Base-by-base conservation (phyloP, 805 yeast genomes). In the Hermanozyma aechmeae region DNA sequence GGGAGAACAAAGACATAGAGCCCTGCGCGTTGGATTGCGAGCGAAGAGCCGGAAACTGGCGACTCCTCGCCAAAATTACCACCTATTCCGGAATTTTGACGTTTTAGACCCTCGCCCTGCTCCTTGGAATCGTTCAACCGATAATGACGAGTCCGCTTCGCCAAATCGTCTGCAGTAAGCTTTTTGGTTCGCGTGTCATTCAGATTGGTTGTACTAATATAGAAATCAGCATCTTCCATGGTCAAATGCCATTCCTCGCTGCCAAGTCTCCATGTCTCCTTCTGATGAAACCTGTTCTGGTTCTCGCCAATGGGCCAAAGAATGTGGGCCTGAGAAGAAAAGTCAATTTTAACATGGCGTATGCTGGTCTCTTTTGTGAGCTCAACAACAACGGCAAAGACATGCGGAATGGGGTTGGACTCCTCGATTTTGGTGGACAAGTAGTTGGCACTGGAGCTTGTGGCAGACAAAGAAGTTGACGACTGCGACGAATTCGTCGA, bases 1-100 rank as follows among this genome's bases (percentile, higher is more conserved):
- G 92, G 89, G 5, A 80, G 48, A 13, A 77, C 48, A 43, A 78
- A 81, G 2, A 80, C 68, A 44, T 81, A 81, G 39, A 76, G 70
- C 14, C 93, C 93, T 1, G 87, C 73, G n/a, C n/a, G n/a, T n/a
- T n/a, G n/a, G n/a, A n/a, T n/a, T n/a, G n/a, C n/a, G n/a, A n/a
- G n/a, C n/a, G n/a, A n/a, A n/a, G n/a, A n/a, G n/a, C n/a, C n/a
- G 12, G 23, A 7, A 11, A 11, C 23, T 6, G 5, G n/a, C n/a
- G n/a, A 7, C 23, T 21, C 12, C 9, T 17, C 9, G 20, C 9
- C 20, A 17, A 17, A 17, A n/a, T n/a, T n/a, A n/a, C n/a, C n/a
- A n/a, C n/a, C n/a, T n/a, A n/a, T n/a, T n/a, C n/a, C n/a, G n/a
- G n/a, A n/a, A n/a, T n/a, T n/a, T n/a, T n/a, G n/a, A n/a, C n/a